Conservation (phyloP, 805 yeast species). For the Pichia insulana region DNA sequence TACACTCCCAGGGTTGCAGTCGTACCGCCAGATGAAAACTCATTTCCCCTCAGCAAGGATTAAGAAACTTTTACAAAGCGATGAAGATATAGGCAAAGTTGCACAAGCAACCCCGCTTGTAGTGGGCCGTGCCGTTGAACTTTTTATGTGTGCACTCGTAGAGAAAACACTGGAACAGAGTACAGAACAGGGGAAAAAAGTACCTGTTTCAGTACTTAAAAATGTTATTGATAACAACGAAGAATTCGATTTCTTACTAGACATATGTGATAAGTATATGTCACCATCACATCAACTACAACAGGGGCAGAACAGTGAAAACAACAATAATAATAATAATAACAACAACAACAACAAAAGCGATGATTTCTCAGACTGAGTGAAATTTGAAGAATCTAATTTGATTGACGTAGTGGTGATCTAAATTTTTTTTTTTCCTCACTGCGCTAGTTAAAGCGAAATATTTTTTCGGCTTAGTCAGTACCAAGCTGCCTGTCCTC, state of each 20-base stretch:
- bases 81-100: constrained; percentile 96
- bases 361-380: no score
- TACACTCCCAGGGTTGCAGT: constrained; percentile 15
- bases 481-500: no score
- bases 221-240: constrained; percentile 80
- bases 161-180: constrained; percentile 79
- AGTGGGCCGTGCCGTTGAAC: constrained; percentile 89
- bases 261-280: constrained; percentile 33
- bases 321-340: background rate
- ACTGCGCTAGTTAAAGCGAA: background rate
- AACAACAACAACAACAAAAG: no score
- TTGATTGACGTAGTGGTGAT: no score
- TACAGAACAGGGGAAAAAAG: constrained; percentile 65
- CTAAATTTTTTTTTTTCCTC: no score
- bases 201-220: constrained; percentile 74
- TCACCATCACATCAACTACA: no score
- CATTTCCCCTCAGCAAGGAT: constrained; percentile 91
- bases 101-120: constrained; percentile 99
- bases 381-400: no score
- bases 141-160: constrained; percentile 83
- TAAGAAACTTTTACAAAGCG: constrained; percentile 94
- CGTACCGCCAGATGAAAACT: constrained; percentile 53
- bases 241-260: constrained; percentile 87
- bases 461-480: no score
- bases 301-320: no score